Evolutionary conservation across 495 filamentous ascomycete species (phyloP), one percentile per base, ranked within the genome.

Genomic region (Chaetomium cochliodes): DNA sequence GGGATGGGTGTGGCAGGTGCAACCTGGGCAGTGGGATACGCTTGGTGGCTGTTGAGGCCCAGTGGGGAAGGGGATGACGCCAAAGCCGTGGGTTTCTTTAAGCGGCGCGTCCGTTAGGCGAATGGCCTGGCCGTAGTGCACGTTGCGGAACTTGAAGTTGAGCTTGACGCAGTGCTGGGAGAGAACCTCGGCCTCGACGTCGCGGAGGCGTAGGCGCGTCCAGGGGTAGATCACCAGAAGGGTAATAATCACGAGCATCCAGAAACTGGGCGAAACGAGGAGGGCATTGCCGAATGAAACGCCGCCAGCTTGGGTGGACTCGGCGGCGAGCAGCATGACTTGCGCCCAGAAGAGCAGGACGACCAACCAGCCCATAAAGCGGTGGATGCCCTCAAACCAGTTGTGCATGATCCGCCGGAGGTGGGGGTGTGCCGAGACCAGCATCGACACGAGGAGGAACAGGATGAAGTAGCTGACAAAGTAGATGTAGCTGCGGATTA

Each of bases 71-170:
- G 87, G 85, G 69, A 94, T 90, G 25, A 87, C 88, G 22, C 90
- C 91, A 67, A 96, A 96, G 9, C 87, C 83, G 76, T 96, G 91
- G 83, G 88, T 92, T 79, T 96, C 91, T 15, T 79, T 83, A 58
- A 94, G 76, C 0, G 87, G 87, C 18, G 78, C 79, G 59, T 83
- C 76, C 39, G 84, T 85, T 58, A 83, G 74, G 3, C 84, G 80
- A 49, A 86, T 76, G 64, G 78, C 81, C 28, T 79, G 75, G 67
- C 85, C 76, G 69, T 79, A 87, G 79, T 78, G 83, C 73, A 81
- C 79, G 57, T 82, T 79, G 65, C 80, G 57, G 63, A 89, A 85
- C 70, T 81, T 78, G 75, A 92, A 88, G 74, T 90, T 86, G 42
- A 92, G 81, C n/a, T 87, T 83, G 46, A 88, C 81, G 25, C 88